Evolutionary conservation across 495 filamentous ascomycete genomes (phyloP).

Genomic region (Hypoxylon intermedium): DNA sequence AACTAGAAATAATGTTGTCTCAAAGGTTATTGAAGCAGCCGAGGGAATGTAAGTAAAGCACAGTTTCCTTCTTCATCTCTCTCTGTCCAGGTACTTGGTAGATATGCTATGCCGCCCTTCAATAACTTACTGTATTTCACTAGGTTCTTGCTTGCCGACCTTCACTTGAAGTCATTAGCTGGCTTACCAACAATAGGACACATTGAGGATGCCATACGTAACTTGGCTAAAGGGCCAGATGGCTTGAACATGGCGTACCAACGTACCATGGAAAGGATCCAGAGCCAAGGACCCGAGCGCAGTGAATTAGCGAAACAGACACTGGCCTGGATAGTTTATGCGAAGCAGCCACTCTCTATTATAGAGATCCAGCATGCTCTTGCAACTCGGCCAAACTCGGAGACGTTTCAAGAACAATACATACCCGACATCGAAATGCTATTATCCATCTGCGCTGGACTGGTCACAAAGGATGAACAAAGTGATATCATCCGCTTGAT

Average conservation of each 20-base stretch:
- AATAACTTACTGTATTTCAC: not conserved
- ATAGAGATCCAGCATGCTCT: conserved; percentile 59
- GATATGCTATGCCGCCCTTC: not conserved
- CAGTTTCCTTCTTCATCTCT: not conserved
- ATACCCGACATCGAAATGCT: conserved; percentile 49
- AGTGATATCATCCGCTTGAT: conserved; percentile 59
- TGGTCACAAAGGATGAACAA: conserved; percentile 58
- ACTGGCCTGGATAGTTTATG: conserved; percentile 56
- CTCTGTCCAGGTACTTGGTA: not conserved
- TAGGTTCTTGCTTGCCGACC: not conserved
- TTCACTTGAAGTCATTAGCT: not conserved
- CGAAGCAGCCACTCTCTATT: conserved; percentile 48
- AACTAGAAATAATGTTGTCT: not conserved
- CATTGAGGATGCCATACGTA: not conserved
- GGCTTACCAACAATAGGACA: not conserved
- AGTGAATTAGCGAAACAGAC: conserved; percentile 46
- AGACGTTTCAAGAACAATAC: conserved; percentile 49
- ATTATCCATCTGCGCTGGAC: conserved; percentile 58
- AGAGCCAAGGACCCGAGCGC: conserved; percentile 41
- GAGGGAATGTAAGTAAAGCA: not conserved
- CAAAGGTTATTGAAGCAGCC: not conserved
- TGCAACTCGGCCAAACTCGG: conserved; percentile 43
- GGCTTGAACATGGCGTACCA: conserved; percentile 47
- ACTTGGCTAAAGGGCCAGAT: not conserved
- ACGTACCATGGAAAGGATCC: conserved; percentile 53